Evolutionary conservation across 2,329 filamentous ascomycete genomes (phyloP), one percentile per base, ranked within the genome.

Genomic region (Stagonosporopsis cucurbitacearum): DNA sequence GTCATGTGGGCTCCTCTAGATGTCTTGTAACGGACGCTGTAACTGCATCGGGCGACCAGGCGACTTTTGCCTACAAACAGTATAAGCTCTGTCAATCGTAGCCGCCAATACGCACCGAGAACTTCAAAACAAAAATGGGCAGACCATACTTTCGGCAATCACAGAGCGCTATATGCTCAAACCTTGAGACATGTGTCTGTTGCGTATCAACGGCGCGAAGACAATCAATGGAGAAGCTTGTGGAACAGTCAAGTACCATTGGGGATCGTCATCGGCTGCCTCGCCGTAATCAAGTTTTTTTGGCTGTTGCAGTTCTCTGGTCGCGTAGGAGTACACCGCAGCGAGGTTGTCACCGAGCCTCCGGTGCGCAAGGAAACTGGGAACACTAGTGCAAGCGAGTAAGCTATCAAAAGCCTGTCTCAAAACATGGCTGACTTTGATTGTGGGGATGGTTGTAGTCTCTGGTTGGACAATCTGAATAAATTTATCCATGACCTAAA

Each of bases 381-480:
- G 25, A 32, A 51, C 53, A 36, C 48, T 56, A 48, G 25, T 39
- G 23, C 15, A 51, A 48, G 42, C 53, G 47, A 51, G 23, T 28
- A 19, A 23, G 32, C 37, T 30, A 25, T 47, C 47, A 3, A 51
- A 47, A 56, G 42, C 42, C 37, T 43, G 42, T 43, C 42, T 39
- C 22, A 39, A 11, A 56, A 51, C 47, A 48, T 56, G 42, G 37
- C 53, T n/a, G 30, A 28, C 37, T 17, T 42, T 23, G 32, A 47
- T 51, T 44, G 36, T 43, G 47, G 36, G n/a, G 25, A 26, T 25
- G 42, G 28, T 30, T 46, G 36, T 22, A 32, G 13, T 17, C 30
- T 26, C 9, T 43, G 19, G 19, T 51, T 51, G 47, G 48, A 41
- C 36, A 23, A 22, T 9, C 30, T 8, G 45, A 28, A 45, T 43